Base-by-base conservation (phyloP, 306 rosid genomes). In the Medicago lupulina region DNA sequence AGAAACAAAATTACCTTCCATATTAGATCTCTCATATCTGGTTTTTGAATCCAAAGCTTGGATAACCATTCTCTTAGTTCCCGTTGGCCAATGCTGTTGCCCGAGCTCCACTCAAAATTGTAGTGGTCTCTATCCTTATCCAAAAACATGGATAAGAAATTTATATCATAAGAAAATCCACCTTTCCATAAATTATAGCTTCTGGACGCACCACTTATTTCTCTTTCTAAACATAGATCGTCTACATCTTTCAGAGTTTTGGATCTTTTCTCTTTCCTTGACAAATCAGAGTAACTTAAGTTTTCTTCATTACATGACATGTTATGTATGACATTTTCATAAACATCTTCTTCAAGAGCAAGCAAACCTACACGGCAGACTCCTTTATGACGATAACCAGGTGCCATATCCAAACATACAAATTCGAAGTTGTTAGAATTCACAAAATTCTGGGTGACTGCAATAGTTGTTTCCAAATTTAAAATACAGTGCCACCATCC, bases 401-500 rank as follows among this genome's bases (percentile, higher is more conserved):
- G 99, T 62, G 99, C 96, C 99, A 95, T 86, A 78, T 95, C 99
- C 89, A 95, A 90, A 77, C 99, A 95, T 50, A 89, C 96, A 88
- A 86, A 95, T 82, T 95, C 97, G 1, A 95, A 95, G 85, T 95
- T 95, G 83, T 83, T 86, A 70, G 89, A 75, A 87, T 92, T 95
- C 70, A 80, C 99, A 84, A 86, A 95, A 80, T 95, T 95, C 80
- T 95, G 99, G 12, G 99, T 95, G 79, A 95, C 90, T 67, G 99
- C 99, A 68, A 95, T 84, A 72, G 97, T 90, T 70, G 97, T 82
- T 80, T 95, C 99, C 85, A 95, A 84, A 82, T 95, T 95, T 77
- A 95, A 78, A 82, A 95, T 96, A 87, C 97, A 90, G 83, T 95
- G 99, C 97, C 97, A 95, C 99, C 99, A 95, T 83, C 97, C 99